Base-by-base conservation (phyloP, 371 early-diverging fungal genomes). In the Actinomortierella wolfii region DNA sequence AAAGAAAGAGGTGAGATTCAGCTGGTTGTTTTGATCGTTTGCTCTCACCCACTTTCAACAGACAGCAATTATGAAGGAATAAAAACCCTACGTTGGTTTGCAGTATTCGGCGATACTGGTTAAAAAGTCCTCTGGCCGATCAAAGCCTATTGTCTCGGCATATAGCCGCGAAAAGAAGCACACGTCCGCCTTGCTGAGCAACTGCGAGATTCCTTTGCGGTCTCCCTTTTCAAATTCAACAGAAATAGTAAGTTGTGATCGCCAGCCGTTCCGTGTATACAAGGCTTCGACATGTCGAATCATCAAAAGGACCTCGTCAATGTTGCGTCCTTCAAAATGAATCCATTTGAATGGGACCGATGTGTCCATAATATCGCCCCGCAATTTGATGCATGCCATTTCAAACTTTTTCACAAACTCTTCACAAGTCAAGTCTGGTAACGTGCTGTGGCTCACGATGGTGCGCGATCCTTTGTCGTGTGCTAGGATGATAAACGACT, bases 271-370 rank as follows among this genome's bases (percentile, higher is more conserved):
- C 15, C 58, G 44, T 8, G 45, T 60, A 11, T 78, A 79, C 17
- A 79, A 78, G 2, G 64, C 48, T 24, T 81, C 69, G 2, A 87
- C 48, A 78, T 83, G 82, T 25, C 81, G 79, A 51, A 90, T 83
- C 80, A 88, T 87, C 34, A 57, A 47, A n/a, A 81, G 54, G 1
- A 78, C 76, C 34, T 86, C 65, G 9, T 71, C 71, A 9, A 83
- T 75, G 25, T 88, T 88, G 3, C 90, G 76, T 14, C 88, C 88
- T 61, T 90, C 90, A 67, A 87, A 90, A 64, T 90, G 90, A 20
- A 85, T 76, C 90, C 90, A 87, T 21, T 51, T 60, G 42, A 76
- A 57, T 20, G 67, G 66, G 25, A 56, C 54, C 3, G 40, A 26
- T 24, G 53, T 54, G 20, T 48, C 13, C 14, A 54, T 46, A 14